A percentile compares a stretch with the other conserved stretches of the same genome.
phyloP scores from a whole-genome alignment of 345 rosid species.

The Eucalyptus pumila region DNA sequence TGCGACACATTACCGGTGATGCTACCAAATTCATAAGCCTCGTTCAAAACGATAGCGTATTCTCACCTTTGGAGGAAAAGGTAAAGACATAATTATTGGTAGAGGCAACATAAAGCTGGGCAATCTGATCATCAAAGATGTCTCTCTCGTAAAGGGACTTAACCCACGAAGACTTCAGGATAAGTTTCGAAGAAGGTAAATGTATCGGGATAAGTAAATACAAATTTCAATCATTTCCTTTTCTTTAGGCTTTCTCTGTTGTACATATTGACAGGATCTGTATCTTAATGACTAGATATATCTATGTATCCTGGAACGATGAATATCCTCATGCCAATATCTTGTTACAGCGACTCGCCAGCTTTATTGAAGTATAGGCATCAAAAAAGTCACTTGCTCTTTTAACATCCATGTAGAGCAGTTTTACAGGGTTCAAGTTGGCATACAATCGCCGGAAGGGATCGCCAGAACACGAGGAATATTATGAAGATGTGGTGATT shows the following conservation, averaged over 20 bases:
- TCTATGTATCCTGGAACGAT: not conserved
- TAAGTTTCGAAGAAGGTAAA: too few species aligned
- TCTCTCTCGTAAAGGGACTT: too few species aligned
- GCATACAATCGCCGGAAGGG: constrained; percentile 81
- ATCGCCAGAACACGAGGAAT: constrained; percentile 36
- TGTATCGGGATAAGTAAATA: too few species aligned
- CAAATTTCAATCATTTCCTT: not conserved
- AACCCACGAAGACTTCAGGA: too few species aligned
- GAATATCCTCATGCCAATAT: not conserved
- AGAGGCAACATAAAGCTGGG: too few species aligned
- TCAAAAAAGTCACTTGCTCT: not conserved
- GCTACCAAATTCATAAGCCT: too few species aligned
- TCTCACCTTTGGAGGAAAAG: too few species aligned
- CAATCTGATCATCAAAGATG: too few species aligned
- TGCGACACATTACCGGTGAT: fast-evolving
- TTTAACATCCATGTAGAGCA: constrained; percentile 23
- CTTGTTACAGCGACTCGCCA: not conserved
- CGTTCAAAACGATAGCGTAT: fast-evolving
- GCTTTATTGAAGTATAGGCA: not conserved
- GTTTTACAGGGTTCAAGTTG: constrained; percentile 91
- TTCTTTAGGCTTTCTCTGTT: not conserved
- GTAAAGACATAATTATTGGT: too few species aligned
- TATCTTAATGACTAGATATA: not conserved
- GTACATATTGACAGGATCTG: not conserved
- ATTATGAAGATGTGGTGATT: constrained; percentile 77